Evolutionary conservation across 139 green algal species (phyloP).

Genomic region (Yamagishiella unicocca): DNA sequence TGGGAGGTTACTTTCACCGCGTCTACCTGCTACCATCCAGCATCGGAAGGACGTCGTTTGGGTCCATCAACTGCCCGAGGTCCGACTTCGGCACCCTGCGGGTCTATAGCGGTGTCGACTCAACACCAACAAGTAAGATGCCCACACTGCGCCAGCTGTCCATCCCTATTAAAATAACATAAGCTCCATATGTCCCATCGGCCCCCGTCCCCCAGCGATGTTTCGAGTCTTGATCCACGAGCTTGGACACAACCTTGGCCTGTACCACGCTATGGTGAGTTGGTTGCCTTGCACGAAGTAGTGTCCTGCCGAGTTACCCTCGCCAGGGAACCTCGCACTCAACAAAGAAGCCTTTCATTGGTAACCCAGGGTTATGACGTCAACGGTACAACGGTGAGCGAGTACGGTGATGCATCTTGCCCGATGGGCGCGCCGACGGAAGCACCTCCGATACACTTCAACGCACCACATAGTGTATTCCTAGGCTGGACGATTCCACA

Average conservation of each 20-base stretch:
- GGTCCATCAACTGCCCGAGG: not conserved
- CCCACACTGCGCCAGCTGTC: too few relatives aligned
- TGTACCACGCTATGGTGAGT: not conserved
- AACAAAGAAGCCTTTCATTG: too few relatives aligned
- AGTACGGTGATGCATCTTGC: constrained; percentile 1
- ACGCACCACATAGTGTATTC: not conserved
- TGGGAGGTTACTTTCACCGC: not conserved
- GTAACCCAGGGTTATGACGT: not conserved
- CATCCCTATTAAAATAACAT: too few relatives aligned
- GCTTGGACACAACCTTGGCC: not conserved
- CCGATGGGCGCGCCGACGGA: not conserved
- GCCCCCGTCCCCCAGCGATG: too few relatives aligned
- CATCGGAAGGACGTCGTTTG: not conserved
- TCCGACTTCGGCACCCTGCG: not conserved
- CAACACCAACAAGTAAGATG: not conserved
- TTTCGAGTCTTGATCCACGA: not conserved
- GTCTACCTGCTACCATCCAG: not conserved
- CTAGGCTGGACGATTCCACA: constrained; percentile 16
- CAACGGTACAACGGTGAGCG: not conserved
- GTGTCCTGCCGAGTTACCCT: too few relatives aligned
- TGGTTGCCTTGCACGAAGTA: too few relatives aligned
- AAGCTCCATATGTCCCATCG: too few relatives aligned
- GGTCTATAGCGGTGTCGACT: not conserved
- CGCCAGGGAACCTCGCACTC: too few relatives aligned
- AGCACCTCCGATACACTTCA: not conserved